Conservation (phyloP, 805 yeast species). For the Kodamaea restingae region DNA sequence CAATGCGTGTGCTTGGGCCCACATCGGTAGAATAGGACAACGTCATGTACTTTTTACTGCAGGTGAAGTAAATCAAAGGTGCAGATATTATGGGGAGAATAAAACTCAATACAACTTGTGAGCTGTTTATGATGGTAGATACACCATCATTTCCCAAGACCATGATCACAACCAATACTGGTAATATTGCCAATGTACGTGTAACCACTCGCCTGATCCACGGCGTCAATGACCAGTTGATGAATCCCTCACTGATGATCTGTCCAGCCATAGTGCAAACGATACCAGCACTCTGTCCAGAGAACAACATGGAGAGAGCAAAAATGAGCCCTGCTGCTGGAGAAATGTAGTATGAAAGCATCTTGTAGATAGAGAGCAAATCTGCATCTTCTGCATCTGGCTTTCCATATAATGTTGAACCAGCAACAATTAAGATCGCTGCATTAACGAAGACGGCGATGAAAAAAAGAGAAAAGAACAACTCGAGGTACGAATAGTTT, state of each 20-base stretch:
- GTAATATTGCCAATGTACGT: slow-evolving; percentile 39
- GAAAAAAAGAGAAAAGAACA: slow-evolving; percentile 36
- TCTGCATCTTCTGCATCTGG: slow-evolving; percentile 47
- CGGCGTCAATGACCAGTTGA: slow-evolving; percentile 41
- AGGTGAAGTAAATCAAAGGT: slow-evolving; percentile 43
- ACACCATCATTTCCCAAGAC: slow-evolving; percentile 43
- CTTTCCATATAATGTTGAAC: slow-evolving; percentile 36
- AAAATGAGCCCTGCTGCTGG: slow-evolving; percentile 44
- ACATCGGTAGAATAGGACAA: slow-evolving; percentile 23
- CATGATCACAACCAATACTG: slow-evolving; percentile 36
- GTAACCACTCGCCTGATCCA: slow-evolving; percentile 43
- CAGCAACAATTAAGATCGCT: slow-evolving; percentile 44
- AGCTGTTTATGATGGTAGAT: slow-evolving; percentile 41
- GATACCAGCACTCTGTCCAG: slow-evolving; percentile 47
- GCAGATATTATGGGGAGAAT: slow-evolving; percentile 43
- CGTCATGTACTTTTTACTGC: slow-evolving; percentile 36
- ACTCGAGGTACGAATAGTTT: slow-evolving; percentile 37
- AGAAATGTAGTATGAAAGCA: slow-evolving; percentile 40
- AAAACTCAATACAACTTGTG: slow-evolving; percentile 43
- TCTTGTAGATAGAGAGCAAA: slow-evolving; percentile 40
- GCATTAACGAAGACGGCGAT: slow-evolving; percentile 45
- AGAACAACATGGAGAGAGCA: slow-evolving; percentile 43
- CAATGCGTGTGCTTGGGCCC: slow-evolving; percentile 6
- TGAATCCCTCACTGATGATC: slow-evolving; percentile 43
- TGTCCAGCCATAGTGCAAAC: slow-evolving; percentile 50